These are phyloP conservation scores for Aspergillus ochraceoroseus DNA, from an alignment of 2,329 filamentous ascomycete species.

Conservation along the genomic window DNA sequence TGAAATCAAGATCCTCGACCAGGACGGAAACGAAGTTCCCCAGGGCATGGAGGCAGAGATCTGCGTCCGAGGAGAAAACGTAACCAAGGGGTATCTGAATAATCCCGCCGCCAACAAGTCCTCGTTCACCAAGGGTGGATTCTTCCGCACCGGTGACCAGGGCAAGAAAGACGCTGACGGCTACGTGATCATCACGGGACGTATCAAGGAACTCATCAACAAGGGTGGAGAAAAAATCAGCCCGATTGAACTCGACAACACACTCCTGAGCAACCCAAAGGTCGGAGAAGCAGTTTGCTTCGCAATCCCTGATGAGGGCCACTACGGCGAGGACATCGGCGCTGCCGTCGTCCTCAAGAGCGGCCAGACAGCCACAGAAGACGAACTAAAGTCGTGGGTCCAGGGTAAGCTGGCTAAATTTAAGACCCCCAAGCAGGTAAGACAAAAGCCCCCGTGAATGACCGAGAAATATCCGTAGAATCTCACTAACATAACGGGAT, in stretches of 20 bases:
- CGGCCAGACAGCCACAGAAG: conserved; percentile 52
- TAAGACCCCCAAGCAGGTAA: conserved; percentile 76
- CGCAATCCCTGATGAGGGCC: conserved; percentile 67
- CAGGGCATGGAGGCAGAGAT: conserved; percentile 74
- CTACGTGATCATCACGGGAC: conserved; percentile 80
- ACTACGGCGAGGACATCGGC: conserved; percentile 77
- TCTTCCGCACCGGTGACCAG: conserved; percentile 85
- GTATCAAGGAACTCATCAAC: conserved; percentile 88
- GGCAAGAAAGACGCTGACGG: conserved; percentile 74
- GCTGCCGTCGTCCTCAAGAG: conserved; percentile 70
- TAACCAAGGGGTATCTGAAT: conserved; percentile 80
- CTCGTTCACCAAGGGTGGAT: conserved; percentile 68
- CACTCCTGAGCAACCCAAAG: conserved; percentile 66
- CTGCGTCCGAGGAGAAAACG: conserved; percentile 74
- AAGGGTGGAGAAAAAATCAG: conserved; percentile 87
- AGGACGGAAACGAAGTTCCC: conserved; percentile 61
- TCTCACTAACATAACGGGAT: background rate
- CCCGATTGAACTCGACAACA: conserved; percentile 81
- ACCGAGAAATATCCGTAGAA: background rate
- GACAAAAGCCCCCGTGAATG: too few relatives aligned
- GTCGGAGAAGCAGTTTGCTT: conserved; percentile 78
- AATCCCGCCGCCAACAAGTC: conserved; percentile 70
- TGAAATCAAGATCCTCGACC: conserved; percentile 70
- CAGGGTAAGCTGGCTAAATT: conserved; percentile 69
- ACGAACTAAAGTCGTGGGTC: conserved; percentile 65